These are phyloP conservation scores for Corynascus novoguineensis DNA, from an alignment of 495 filamentous ascomycete genomes.

Conservation along the genomic window DNA sequence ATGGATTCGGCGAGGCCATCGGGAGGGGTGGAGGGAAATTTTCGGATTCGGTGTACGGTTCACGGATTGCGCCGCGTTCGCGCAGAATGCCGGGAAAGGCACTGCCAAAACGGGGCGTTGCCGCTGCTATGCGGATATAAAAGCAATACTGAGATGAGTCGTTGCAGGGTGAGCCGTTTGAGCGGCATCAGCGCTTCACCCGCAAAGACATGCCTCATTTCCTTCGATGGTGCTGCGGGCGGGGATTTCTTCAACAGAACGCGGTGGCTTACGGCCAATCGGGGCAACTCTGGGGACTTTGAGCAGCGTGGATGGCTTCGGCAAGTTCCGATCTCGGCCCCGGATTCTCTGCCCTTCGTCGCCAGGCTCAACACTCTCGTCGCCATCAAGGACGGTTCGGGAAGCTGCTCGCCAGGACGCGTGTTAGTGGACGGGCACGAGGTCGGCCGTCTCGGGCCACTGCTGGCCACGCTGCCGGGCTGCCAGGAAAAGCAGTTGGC, in stretches of 20 bases:
- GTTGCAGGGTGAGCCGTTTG: not conserved
- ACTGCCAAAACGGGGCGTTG: not conserved
- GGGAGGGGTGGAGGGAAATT: not conserved
- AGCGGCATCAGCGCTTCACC: slow-evolving; percentile 6
- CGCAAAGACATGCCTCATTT: not conserved
- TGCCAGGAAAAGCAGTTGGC: slow-evolving; percentile 15
- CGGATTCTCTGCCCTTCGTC: not conserved
- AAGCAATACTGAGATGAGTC: not conserved
- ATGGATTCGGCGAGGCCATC: slow-evolving; percentile 10
- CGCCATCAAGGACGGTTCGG: slow-evolving; percentile 22
- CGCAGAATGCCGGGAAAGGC: slow-evolving; percentile 2
- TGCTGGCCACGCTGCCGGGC: slow-evolving; percentile 12
- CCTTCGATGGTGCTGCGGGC: slow-evolving; percentile 4
- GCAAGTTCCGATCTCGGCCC: slow-evolving; percentile 31
- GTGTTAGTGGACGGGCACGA: slow-evolving; percentile 1
- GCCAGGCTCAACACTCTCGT: not conserved
- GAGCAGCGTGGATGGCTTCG: slow-evolving; percentile 13
- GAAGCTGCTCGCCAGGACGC: slow-evolving; percentile 23
- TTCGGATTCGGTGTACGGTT: not conserved
- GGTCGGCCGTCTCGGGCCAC: not conserved
- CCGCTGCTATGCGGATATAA: not conserved
- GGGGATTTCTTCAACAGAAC: slow-evolving; percentile 15
- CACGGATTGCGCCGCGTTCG: not conserved
- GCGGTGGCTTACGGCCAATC: slow-evolving; percentile 21
- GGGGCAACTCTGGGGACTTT: slow-evolving; percentile 17